A percentile compares a stretch with the other conserved stretches of the same genome.
Conservation (phyloP, 2,329 filamentous ascomycete species). For the Diaporthe amygdali region DNA sequence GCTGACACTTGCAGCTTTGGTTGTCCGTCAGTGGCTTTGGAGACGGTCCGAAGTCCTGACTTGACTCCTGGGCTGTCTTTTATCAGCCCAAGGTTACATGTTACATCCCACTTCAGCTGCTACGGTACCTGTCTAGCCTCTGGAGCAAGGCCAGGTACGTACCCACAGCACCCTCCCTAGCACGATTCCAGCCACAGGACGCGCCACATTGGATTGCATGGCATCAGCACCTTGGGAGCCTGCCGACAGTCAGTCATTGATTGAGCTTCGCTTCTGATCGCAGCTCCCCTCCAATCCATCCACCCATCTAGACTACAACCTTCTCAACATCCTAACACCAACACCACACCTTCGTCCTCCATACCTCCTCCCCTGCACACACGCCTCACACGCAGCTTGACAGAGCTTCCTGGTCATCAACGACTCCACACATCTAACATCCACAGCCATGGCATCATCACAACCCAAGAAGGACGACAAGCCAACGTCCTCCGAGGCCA, state of each 20-base stretch:
- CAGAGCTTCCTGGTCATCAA: neutral
- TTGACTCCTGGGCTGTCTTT: too few species aligned
- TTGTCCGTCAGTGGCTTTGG: neutral
- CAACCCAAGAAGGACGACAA: conserved; percentile 44
- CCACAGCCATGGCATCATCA: conserved; percentile 40
- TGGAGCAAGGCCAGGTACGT: too few species aligned
- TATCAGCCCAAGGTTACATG: neutral
- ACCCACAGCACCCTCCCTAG: too few species aligned
- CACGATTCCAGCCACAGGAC: conserved; percentile 10
- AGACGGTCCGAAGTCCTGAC: conserved; percentile 1
- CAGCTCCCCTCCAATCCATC: conserved; percentile 11
- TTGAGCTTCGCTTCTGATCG: conserved; percentile 18
- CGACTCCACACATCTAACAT: conserved; percentile 28
- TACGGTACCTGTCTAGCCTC: neutral
- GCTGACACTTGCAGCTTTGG: neutral
- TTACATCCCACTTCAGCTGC: neutral
- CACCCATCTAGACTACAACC: neutral
- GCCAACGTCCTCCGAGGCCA: conserved; percentile 41
- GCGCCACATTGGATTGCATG: neutral
- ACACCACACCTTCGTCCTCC: neutral
- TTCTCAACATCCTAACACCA: neutral
- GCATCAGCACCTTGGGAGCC: conserved; percentile 24
- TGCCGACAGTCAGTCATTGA: neutral
- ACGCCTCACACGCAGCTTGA: neutral
- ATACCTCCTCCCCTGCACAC: neutral